Base-by-base conservation (phyloP, 1,139 yeast species). In the Torulaspora pretoriensis region DNA sequence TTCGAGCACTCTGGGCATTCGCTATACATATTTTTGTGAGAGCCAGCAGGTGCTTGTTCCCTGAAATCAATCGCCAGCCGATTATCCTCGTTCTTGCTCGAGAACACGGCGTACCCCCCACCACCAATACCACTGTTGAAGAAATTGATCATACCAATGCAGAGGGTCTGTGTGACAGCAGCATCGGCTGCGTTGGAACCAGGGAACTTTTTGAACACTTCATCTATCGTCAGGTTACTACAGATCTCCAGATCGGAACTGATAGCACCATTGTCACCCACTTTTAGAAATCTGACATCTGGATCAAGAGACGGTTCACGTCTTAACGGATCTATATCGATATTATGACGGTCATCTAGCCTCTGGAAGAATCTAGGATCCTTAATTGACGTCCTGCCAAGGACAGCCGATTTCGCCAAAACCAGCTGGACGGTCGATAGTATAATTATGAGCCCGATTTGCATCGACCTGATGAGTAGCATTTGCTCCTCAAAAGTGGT, bases 61-160 rank as follows among this genome's bases (percentile, higher is more conserved):
- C 97, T 70, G 33, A 95, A 95, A 67, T 92, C 95, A 33, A 89
- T 81, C 71, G n/a, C 82, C 53, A 5, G 45, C 30, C 51, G 56
- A 3, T 80, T 74, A 2, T 73, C 71, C 4, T 72, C 73, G 30
- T 67, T 64, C 24, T 67, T 77, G 19, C 50, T 46, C 2, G 59
- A 71, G 37, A 85, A 78, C 1, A 84, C 74, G 38, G 86, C 83
- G 58, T 76, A 87, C 0, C 84, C 86, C 8, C 97, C 97, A 3
- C 97, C 98, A 1, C 98, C 98, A 39, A 90, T 80, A 0, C 98
- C 97, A 3, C 94, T 80, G 38, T 90, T 83, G 60, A 81, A 89
- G 49, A 89, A 81, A 60, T 87, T 86, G 33, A 87, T 68, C 46
- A 87, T 74, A 2, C 97, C 97, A 30, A 92, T 79, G 62, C 98